phyloP scores from a whole-genome alignment of 2,329 filamentous ascomycete species.

The Xylaria sp. region DNA sequence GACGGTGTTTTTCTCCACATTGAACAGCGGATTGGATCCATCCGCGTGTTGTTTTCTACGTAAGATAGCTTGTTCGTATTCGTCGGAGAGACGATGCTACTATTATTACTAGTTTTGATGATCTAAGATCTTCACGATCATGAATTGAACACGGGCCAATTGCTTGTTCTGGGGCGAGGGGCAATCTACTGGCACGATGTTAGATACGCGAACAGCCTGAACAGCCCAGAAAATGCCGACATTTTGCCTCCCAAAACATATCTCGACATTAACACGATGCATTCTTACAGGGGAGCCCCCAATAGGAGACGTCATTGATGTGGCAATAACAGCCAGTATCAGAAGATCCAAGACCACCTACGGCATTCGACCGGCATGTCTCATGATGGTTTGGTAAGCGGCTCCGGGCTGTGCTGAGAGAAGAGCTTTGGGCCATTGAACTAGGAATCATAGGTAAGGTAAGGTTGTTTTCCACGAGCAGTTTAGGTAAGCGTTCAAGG shows the following conservation, averaged over 20 bases:
- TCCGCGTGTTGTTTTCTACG: slow-evolving; percentile 9
- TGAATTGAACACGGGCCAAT: slow-evolving; percentile 14
- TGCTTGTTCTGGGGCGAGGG: not conserved
- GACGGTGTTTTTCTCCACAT: not conserved
- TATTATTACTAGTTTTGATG: slow-evolving; percentile 9
- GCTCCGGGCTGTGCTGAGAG: not conserved
- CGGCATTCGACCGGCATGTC: too few species aligned
- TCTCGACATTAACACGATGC: too few species aligned
- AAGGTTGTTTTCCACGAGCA: too few species aligned
- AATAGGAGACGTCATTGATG: too few species aligned
- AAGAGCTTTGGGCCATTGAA: too few species aligned
- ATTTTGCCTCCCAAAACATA: too few species aligned
- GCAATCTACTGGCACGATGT: not conserved
- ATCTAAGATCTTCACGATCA: slow-evolving; percentile 17
- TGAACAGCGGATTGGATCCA: not conserved
- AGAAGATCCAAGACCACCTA: too few species aligned
- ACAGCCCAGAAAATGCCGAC: too few species aligned
- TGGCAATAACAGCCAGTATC: too few species aligned
- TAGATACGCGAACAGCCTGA: not conserved
- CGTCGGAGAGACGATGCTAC: not conserved
- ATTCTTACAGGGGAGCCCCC: too few species aligned
- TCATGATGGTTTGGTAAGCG: not conserved
- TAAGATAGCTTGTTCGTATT: slow-evolving; percentile 10
- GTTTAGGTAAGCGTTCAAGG: too few species aligned
- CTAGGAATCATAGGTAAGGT: too few species aligned